Base-by-base conservation (phyloP, 176 grass and related monocot species). In the Oryza meridionalis region DNA sequence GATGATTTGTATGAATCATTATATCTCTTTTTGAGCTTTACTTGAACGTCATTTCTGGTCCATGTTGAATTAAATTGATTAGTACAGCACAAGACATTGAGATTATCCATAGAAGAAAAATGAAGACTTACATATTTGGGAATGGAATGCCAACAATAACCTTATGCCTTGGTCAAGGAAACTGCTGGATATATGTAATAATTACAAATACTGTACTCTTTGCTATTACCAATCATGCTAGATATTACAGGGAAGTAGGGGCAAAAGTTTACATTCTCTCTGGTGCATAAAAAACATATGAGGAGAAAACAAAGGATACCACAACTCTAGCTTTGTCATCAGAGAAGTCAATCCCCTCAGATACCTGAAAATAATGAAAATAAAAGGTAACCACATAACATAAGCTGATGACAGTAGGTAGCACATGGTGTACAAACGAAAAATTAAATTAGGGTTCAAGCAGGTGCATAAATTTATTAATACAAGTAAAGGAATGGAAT, bases 91-190 rank as follows among this genome's bases (percentile, higher is more conserved):
- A 71, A 31, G 1, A 64, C 21, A 67, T 33, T 74, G n/a, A 31
- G 82, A 5, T 32, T 82, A 69, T 90, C 6, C 50, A 35, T 65
- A 72, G 63, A 61, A 65, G 9, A 86, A 17, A 72, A 37, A 26
- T 45, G 77, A 59, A 38, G 61, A 86, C 96, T 90, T 93, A 98
- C 96, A 84, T 84, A 88, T 98, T 98, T 93, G 96, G 96, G 88
- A 98, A 98, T 44, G 96, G 96, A 62, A 98, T 98, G 49, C 96
- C 96, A 65, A 98, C 93, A 85, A 98, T 92, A 70, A 98, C 96
- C 96, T 98, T 82, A 88, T 70, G 70, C 59, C 81, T 82, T 92
- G 5, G 91, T 98, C 85, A 98, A 95, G 89, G 89, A 95, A 93
- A 85, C 44, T 31, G 55, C 44, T 72, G 25, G 11, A 68, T 67